Evolutionary conservation across 1,139 yeast species (phyloP).

Genomic region (Blastobotrys niveus): DNA sequence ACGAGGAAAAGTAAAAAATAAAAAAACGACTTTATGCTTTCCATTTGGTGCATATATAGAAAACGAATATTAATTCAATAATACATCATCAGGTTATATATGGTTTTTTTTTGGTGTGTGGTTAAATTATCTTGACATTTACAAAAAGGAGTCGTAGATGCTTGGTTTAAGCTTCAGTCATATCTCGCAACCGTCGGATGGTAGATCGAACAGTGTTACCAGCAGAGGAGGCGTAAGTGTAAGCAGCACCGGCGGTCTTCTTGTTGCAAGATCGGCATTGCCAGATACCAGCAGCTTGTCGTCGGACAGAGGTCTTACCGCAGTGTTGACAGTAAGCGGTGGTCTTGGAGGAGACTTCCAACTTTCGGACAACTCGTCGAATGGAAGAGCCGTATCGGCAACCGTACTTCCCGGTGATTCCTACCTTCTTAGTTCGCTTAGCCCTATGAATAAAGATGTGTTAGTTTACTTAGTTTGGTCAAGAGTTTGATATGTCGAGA

Average conservation of each 20-base stretch:
- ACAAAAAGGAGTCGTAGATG: background rate
- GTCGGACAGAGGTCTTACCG: constrained; percentile 97
- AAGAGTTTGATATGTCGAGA: too few relatives aligned
- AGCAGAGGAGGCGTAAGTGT: constrained; percentile 95
- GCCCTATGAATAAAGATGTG: too few relatives aligned
- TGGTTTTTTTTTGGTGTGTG: too few relatives aligned
- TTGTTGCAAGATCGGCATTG: constrained; percentile 87
- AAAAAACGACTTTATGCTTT: background rate
- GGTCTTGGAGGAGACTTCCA: constrained; percentile 98
- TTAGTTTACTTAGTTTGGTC: too few relatives aligned
- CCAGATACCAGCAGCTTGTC: constrained; percentile 99
- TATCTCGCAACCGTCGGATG: constrained; percentile 99
- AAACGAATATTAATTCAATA: background rate
- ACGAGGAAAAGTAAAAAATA: background rate
- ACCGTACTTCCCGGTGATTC: constrained; percentile 99
- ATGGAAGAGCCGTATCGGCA: constrained; percentile 99
- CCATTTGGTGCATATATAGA: too few relatives aligned
- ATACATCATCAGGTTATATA: background rate
- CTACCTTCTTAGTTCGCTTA: constrained; percentile 99
- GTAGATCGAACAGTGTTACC: constrained; percentile 99
- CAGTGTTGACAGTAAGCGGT: constrained; percentile 99
- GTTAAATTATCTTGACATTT: background rate
- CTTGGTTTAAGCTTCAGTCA: constrained; percentile 90
- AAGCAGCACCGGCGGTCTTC: constrained; percentile 99
- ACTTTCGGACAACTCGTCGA: constrained; percentile 99